Percentiles rank a stretch among this genome's conserved stretches.
These are phyloP conservation scores for Pterocarpus santalinus DNA, from an alignment of 306 rosid species.

Conservation along the genomic window DNA sequence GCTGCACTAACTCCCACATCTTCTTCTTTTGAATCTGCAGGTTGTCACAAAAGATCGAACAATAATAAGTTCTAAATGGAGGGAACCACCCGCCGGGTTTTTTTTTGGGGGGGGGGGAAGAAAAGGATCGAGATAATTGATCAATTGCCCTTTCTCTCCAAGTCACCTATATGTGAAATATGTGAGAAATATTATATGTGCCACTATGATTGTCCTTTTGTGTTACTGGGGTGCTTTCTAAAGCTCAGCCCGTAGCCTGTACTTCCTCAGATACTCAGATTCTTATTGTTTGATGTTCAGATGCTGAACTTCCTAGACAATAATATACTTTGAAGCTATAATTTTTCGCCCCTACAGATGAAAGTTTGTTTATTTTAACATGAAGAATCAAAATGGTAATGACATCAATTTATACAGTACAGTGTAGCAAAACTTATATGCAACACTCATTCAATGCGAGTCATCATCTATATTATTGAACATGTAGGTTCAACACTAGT, in stretches of 20 bases:
- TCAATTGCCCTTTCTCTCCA: not conserved
- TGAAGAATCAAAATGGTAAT: constrained; percentile 1
- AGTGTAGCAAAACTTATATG: not conserved
- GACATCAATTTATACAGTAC: not conserved
- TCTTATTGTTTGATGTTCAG: constrained; percentile 8
- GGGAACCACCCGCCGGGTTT: no score
- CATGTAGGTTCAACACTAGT: constrained; percentile 15
- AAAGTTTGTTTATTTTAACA: not conserved
- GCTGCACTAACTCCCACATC: constrained; percentile 83
- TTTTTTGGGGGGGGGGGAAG: not conserved
- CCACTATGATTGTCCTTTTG: constrained; percentile 7
- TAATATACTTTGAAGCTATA: not conserved
- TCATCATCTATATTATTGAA: constrained; percentile 12
- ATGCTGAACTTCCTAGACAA: constrained; percentile 1
- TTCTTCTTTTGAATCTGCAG: constrained; percentile 82
- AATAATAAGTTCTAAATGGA: constrained; percentile 1
- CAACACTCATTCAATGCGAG: not conserved
- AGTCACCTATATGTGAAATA: not conserved
- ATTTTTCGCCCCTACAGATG: not conserved
- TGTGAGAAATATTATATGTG: not conserved
- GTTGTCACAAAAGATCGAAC: constrained; percentile 29
- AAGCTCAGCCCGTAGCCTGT: not conserved
- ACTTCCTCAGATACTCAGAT: constrained; percentile 12
- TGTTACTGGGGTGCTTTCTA: not conserved
- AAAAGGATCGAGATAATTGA: not conserved